Conservation (phyloP, 2,329 filamentous ascomycete species). For the Cercospora beticola region DNA sequence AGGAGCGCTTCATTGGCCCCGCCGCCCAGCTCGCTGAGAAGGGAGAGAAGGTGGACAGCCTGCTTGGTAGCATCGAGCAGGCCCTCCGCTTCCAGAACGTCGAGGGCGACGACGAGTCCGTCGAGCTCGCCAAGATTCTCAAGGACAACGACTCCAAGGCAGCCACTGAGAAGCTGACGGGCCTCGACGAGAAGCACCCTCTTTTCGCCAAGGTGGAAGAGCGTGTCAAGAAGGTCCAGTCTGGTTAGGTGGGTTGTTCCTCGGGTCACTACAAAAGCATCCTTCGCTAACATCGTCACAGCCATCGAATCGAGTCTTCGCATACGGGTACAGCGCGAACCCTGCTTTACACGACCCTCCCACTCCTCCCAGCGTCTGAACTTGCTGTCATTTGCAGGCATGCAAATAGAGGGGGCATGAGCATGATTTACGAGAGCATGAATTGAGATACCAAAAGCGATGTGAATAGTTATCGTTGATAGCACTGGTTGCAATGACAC, state of each 20-base stretch:
- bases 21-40: constrained; percentile 84
- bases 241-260: constrained; percentile 18
- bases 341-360: not conserved
- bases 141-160: constrained; percentile 69
- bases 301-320: constrained; percentile 5
- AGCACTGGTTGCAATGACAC: constrained; percentile 16
- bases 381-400: not conserved
- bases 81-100: constrained; percentile 94
- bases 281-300: not conserved
- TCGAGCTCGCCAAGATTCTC: constrained; percentile 82
- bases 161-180: constrained; percentile 77
- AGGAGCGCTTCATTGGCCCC: constrained; percentile 93
- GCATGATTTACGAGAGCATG: constrained; percentile 14
- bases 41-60: constrained; percentile 67
- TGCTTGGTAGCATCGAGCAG: constrained; percentile 85
- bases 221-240: constrained; percentile 79
- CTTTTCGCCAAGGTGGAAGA: constrained; percentile 73
- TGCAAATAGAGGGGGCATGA: constrained; percentile 4
- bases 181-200: constrained; percentile 72
- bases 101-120: constrained; percentile 84
- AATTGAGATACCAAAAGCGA: constrained; percentile 16
- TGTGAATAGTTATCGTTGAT: constrained; percentile 3
- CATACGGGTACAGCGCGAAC: constrained; percentile 4
- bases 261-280: not conserved
- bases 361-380: not conserved